Evolutionary conservation across 176 grass and related monocot genomes (phyloP), one percentile per base, ranked within the genome.

Genomic region (Rhipidocladum racemiflorum): DNA sequence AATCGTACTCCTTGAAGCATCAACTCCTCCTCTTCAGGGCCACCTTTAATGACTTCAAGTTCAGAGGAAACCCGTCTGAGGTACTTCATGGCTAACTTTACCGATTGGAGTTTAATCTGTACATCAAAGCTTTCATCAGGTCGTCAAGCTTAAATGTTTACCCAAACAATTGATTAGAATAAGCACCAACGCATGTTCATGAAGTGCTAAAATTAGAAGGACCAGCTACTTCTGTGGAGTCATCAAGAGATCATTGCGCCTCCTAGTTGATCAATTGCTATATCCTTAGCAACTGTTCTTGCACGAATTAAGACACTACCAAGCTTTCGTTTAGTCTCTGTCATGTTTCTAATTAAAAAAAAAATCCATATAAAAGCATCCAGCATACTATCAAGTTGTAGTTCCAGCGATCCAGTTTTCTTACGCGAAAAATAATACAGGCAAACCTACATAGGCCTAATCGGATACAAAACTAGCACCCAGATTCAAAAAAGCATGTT

Each of bases 1-100:
- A 94, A 96, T 68, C 97, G 85, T 40, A 99, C 97, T 14, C 89
- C 97, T 69, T 94, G 97, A 60, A 99, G 93, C 89, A 96, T 99
- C 72, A 99, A 74, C 23, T 99, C 97, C 73, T 95, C 97, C 80
- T 99, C 97, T 24, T 96, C 97, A 23, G 79, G 85, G n/a, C 89
- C 83, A 70, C 85, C 89, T 34, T 82, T 77, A 50, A 93, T 76
- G 4, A 68, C 74, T 71, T 93, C 91, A 12, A 99, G 83, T 54
- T 99, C 97, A 2, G 93, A 88, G 5, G 97, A 99, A 24, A 96
- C 97, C 81, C 97, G 86, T 88, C 87, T 91, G 81, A 99, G 81
- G 77, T 93, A 92, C 51, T 87, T 95, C 91, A 90, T 93, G 35
- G 97, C 97, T 67, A 99, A 51, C 70, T 96, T 99, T 25, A 94